Percentiles rank a stretch among this genome's conserved stretches.
These are phyloP conservation scores for Zalerion maritima DNA, from an alignment of 495 filamentous ascomycete genomes.

Conservation along the genomic window DNA sequence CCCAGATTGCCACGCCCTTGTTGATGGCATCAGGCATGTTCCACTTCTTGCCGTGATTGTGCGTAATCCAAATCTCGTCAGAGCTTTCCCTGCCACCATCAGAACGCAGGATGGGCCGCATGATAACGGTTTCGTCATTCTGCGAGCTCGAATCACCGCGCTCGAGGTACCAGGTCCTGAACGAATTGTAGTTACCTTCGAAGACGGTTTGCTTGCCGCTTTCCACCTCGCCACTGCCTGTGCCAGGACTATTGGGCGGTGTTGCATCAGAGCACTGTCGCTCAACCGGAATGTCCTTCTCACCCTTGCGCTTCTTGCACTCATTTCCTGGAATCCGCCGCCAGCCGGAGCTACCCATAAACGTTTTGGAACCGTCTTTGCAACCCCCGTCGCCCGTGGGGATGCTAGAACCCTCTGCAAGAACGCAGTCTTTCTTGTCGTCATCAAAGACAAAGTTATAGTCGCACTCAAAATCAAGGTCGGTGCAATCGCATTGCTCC, in stretches of 20 bases:
- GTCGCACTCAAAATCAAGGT: slow-evolving; percentile 85
- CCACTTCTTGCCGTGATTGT: slow-evolving; percentile 83
- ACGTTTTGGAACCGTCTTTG: slow-evolving; percentile 49
- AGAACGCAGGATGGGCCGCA: slow-evolving; percentile 43
- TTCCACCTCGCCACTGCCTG: too few species aligned
- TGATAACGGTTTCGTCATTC: slow-evolving; percentile 71
- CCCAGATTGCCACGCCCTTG: slow-evolving; percentile 45
- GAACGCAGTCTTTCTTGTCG: slow-evolving; percentile 45
- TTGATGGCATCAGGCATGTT: slow-evolving; percentile 34
- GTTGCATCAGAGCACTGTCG: slow-evolving; percentile 34
- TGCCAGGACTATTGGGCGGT: slow-evolving; percentile 23
- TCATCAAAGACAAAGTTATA: slow-evolving; percentile 63
- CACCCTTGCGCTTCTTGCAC: slow-evolving; percentile 46
- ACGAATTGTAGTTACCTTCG: slow-evolving; percentile 33
- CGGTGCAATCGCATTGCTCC: slow-evolving; percentile 62
- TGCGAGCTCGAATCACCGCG: slow-evolving; percentile 47
- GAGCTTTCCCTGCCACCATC: neutral
- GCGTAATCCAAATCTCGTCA: slow-evolving; percentile 50
- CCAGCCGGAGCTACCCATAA: slow-evolving; percentile 76
- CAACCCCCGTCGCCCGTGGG: slow-evolving; percentile 51
- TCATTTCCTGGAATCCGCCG: slow-evolving; percentile 82
- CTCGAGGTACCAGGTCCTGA: slow-evolving; percentile 71
- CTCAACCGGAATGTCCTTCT: slow-evolving; percentile 46
- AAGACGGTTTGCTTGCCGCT: slow-evolving; percentile 50
- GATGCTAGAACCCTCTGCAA: slow-evolving; percentile 22